Conservation (phyloP, 768 basidiomycete genomes). For the Pholiota microspora region DNA sequence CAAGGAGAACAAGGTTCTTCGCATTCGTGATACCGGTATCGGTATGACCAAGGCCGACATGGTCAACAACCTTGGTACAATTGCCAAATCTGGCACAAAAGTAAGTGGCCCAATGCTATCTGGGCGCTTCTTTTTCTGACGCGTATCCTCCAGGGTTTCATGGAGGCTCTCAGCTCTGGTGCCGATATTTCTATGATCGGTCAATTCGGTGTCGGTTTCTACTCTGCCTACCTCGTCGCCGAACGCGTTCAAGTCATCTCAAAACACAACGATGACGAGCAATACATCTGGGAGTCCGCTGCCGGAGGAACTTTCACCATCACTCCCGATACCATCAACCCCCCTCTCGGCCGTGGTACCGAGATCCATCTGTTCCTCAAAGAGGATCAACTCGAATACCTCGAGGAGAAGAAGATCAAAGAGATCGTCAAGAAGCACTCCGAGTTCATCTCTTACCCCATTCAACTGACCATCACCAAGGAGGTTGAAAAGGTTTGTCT, state of each 20-base stretch:
- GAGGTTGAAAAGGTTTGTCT: conserved; percentile 92
- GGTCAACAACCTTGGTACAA: conserved; percentile 98
- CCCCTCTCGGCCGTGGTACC: conserved; percentile 89
- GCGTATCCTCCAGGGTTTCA: conserved; percentile 78
- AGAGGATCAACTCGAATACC: conserved; percentile 98
- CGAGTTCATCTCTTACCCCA: conserved; percentile 99
- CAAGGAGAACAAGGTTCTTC: conserved; percentile 91
- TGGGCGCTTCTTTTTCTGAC: conserved; percentile 5
- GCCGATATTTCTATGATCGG: conserved; percentile 96
- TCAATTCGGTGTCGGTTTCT: conserved; percentile 99
- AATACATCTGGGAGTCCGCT: conserved; percentile 99
- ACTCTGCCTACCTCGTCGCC: conserved; percentile 98
- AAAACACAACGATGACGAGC: conserved; percentile 99
- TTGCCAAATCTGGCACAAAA: conserved; percentile 94
- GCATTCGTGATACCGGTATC: conserved; percentile 93
- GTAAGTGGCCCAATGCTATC: conserved; percentile 41
- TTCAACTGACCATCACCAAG: conserved; percentile 97
- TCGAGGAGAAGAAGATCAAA: conserved; percentile 99
- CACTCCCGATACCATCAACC: conserved; percentile 88
- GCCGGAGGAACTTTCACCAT: conserved; percentile 99
- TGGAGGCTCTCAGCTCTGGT: conserved; percentile 94
- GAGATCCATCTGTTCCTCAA: conserved; percentile 92
- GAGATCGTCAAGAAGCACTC: conserved; percentile 99
- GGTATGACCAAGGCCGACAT: conserved; percentile 99
- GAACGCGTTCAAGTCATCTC: conserved; percentile 98